Evolutionary conservation across 208 protist species (phyloP), one percentile per base, ranked within the genome.

Genomic region (Acanthamoeba royreba): DNA sequence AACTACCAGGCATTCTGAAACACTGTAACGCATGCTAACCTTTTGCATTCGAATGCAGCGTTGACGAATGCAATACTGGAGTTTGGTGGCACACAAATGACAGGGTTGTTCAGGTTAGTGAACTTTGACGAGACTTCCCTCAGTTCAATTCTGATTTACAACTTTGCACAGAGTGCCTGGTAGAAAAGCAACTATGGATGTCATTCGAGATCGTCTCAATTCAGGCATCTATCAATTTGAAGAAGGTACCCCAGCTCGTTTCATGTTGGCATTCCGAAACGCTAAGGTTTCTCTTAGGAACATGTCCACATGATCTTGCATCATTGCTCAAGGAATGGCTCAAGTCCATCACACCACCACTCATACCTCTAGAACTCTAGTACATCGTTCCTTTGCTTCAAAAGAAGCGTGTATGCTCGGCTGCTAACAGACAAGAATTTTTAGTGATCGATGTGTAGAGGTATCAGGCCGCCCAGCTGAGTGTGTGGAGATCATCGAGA

Each of bases 261-360:
- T 55, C 49, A 19, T 19, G 49, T 55, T 19, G 49, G 49, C 49
- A 55, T 19, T 55, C n/a, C n/a, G n/a, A n/a, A n/a, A n/a, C n/a
- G n/a, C n/a, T n/a, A n/a, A n/a, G n/a, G n/a, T n/a, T n/a, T 55
- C 49, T 9, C 55, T 9, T 33, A 69, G 58, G 58, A 8, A 69
- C 58, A 1, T 69, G 58, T 13, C 72, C 72, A 4, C 43, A 83
- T 17, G 72, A 83, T 31, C 28, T 83, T 19, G 72, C 72, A 19
- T 83, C 72, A n/a, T 42, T 83, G 38, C 8, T 83, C 19, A 83
- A 83, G 72, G 72, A 83, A 19, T 83, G 72, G 72, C 72, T 83
- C 43, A 45, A 52, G 42, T 53, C 42, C 22, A 25, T 83, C 72
- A 83, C 72, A 7, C 42, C 43, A 42, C 72, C 72, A 47, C 72